Percentiles rank a stretch among this genome's conserved stretches.
Conservation (phyloP, 208 protist genomes). For the Leishmania major region DNA sequence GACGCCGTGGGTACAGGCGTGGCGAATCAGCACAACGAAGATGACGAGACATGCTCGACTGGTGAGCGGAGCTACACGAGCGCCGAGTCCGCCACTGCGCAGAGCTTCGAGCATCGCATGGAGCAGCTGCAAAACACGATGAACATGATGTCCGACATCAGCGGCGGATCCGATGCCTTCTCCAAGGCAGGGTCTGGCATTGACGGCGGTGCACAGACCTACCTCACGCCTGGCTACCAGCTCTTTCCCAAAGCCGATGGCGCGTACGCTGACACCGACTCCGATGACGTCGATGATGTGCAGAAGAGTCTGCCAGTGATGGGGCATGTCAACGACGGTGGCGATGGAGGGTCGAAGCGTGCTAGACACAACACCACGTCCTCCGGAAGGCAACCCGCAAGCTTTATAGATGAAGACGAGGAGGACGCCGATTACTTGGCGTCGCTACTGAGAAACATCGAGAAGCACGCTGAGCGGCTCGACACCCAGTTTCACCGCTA, state of each 20-base stretch:
- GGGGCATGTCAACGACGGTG: background rate
- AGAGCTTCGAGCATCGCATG: slow-evolving; percentile 52
- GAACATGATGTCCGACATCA: background rate
- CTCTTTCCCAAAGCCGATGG: slow-evolving; percentile 16
- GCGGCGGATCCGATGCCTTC: background rate
- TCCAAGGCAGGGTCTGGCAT: background rate
- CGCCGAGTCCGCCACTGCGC: slow-evolving; percentile 28
- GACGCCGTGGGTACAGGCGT: slow-evolving; percentile 16
- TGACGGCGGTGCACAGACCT: slow-evolving; percentile 5
- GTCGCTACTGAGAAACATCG: slow-evolving; percentile 30
- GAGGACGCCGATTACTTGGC: slow-evolving; percentile 26
- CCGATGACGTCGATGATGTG: slow-evolving; percentile 1
- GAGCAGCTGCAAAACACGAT: slow-evolving; percentile 16
- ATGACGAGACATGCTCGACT: slow-evolving; percentile 30
- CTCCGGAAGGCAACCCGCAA: background rate
- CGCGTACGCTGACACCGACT: slow-evolving; percentile 1
- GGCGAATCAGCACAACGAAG: slow-evolving; percentile 17
- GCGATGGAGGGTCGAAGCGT: background rate
- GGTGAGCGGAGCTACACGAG: slow-evolving; percentile 42
- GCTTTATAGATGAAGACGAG: background rate
- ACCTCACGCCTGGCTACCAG: slow-evolving; percentile 23
- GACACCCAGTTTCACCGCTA: slow-evolving; percentile 57
- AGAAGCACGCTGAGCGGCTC: slow-evolving; percentile 24
- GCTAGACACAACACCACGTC: background rate
- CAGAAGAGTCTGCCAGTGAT: slow-evolving; percentile 13